These are phyloP conservation scores for Candida easanensis DNA, from an alignment of 805 yeast species.

Conservation along the genomic window DNA sequence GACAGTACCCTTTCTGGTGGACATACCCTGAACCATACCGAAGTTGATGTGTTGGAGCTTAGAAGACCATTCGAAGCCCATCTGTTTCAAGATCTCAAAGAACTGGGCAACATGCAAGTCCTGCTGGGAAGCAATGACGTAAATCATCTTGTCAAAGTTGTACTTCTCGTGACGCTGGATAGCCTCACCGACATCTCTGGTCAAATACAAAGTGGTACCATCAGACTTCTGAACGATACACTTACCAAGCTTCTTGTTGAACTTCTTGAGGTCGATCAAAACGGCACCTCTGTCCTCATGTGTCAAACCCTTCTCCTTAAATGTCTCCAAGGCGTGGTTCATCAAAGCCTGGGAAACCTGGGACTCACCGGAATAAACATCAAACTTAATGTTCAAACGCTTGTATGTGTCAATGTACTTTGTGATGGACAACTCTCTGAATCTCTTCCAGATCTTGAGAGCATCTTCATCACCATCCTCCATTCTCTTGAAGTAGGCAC, in stretches of 20 bases:
- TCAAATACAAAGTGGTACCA: conserved; percentile 90
- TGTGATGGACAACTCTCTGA: conserved; percentile 87
- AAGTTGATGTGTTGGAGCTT: conserved; percentile 81
- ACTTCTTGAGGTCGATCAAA: conserved; percentile 78
- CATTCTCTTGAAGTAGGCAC: conserved; percentile 84
- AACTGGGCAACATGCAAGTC: conserved; percentile 93
- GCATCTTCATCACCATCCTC: conserved; percentile 90
- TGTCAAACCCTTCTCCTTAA: conserved; percentile 66
- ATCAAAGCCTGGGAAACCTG: conserved; percentile 77
- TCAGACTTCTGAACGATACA: conserved; percentile 90
- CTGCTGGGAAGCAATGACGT: conserved; percentile 95
- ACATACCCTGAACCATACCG: conserved; percentile 99
- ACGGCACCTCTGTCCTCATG: conserved; percentile 90
- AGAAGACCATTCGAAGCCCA: conserved; percentile 87
- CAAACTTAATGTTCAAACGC: conserved; percentile 85
- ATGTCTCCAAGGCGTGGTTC: conserved; percentile 58
- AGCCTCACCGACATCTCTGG: conserved; percentile 97
- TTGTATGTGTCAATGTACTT: conserved; percentile 86
- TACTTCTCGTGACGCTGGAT: conserved; percentile 80
- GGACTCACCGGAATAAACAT: conserved; percentile 92
- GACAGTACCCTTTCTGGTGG: conserved; percentile 96
- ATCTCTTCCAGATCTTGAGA: conserved; percentile 73
- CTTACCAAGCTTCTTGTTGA: conserved; percentile 90
- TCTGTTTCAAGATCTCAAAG: conserved; percentile 86
- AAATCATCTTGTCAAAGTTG: conserved; percentile 92